Conservation (phyloP, 192 early-diverging fungal species). For the Coemansia sp. region DNA sequence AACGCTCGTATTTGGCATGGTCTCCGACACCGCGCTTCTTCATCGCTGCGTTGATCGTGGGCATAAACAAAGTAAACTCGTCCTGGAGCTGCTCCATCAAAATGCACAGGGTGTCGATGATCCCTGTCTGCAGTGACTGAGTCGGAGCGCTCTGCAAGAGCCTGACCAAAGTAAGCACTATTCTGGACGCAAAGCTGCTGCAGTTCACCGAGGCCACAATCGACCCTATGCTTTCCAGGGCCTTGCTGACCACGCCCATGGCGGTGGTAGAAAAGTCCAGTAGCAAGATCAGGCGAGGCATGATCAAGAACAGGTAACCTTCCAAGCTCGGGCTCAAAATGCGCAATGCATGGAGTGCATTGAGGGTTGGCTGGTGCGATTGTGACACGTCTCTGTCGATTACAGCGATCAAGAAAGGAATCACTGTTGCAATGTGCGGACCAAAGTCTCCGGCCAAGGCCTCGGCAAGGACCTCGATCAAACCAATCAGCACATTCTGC, state of each 20-base stretch:
- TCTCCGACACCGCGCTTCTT: conserved; percentile 61
- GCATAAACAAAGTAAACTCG: conserved; percentile 89
- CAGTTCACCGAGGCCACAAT: conserved; percentile 81
- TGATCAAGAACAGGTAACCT: conserved; percentile 89
- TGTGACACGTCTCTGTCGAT: conserved; percentile 82
- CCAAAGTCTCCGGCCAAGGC: conserved; percentile 93
- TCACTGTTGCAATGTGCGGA: conserved; percentile 75
- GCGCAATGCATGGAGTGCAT: conserved; percentile 78
- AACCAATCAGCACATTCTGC: conserved; percentile 61
- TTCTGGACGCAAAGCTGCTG: conserved; percentile 84
- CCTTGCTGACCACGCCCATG: conserved; percentile 61
- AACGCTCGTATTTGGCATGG: conserved; percentile 74
- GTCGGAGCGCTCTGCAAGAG: conserved; percentile 60
- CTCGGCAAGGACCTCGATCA: conserved; percentile 87
- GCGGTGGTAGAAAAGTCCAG: conserved; percentile 74
- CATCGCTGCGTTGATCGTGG: conserved; percentile 83
- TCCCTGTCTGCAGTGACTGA: conserved; percentile 63
- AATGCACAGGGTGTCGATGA: conserved; percentile 81
- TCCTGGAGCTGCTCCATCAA: conserved; percentile 83
- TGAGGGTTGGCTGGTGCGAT: conserved; percentile 62
- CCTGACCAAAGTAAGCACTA: conserved; percentile 87
- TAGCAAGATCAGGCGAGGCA: conserved; percentile 81
- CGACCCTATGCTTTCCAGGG: conserved; percentile 75
- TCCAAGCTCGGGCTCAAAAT: conserved; percentile 89
- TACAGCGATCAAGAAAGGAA: conserved; percentile 84